phyloP scores from a whole-genome alignment of 78 protist genomes.

The Parvularia atlantis region DNA sequence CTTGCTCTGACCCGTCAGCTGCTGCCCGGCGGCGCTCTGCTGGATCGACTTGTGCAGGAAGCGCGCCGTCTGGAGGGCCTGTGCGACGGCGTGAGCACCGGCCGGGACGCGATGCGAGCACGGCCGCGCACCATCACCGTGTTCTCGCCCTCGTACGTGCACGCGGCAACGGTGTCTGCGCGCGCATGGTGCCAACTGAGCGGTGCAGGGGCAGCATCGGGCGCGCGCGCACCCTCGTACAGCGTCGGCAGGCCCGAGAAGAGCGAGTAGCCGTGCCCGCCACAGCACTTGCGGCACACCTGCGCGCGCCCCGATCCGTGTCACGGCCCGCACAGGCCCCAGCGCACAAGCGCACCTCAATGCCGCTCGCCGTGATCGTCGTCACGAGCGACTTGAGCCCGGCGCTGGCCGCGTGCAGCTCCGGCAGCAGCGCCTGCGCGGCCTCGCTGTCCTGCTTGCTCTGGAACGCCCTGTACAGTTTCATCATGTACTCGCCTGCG shows the following conservation, averaged over 20 bases:
- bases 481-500: constrained; percentile 1
- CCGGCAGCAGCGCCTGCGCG: constrained; percentile 41
- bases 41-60: constrained; percentile 17
- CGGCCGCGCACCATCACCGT: no score
- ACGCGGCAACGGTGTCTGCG: constrained; percentile 17
- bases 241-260: constrained; percentile 1
- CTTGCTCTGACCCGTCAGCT: no score
- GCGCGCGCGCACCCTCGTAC: no score
- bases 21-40: neutral
- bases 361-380: constrained; percentile 21
- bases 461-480: constrained; percentile 2
- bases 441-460: neutral
- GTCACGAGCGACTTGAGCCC: constrained; percentile 63
- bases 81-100: no score
- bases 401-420: constrained; percentile 54
- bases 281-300: constrained; percentile 28
- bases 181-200: no score
- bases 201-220: no score
- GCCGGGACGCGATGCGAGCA: no score
- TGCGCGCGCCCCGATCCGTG: no score
- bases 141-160: constrained; percentile 51
- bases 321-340: no score
- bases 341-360: no score
- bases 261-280: constrained; percentile 60
- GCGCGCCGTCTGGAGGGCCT: constrained; percentile 50